These are phyloP conservation scores for Trichosporon asahii DNA, from an alignment of 1,284 basidiomycete species.

Conservation along the genomic window DNA sequence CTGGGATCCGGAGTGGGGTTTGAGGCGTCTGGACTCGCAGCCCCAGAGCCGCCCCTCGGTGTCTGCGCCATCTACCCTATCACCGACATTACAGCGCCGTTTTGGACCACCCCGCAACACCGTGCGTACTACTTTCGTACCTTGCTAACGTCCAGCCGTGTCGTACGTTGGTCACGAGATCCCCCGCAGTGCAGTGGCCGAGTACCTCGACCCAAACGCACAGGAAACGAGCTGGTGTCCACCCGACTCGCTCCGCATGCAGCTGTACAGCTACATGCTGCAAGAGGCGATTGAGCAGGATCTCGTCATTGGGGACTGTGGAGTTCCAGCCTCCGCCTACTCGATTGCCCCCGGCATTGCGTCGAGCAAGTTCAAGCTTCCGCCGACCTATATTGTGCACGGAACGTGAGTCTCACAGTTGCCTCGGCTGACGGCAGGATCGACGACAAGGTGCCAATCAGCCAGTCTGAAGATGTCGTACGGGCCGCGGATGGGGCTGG, in stretches of 20 bases:
- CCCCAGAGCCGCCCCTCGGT: constrained; percentile 12
- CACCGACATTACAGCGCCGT: constrained; percentile 17
- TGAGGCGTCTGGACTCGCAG: constrained; percentile 13
- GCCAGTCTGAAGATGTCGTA: constrained; percentile 17
- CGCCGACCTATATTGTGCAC: constrained; percentile 16
- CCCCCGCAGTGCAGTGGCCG: not conserved
- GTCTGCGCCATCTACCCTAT: constrained; percentile 20
- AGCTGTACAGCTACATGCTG: not conserved
- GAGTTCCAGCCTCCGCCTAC: not conserved
- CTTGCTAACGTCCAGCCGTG: not conserved
- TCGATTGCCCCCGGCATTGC: constrained; percentile 12
- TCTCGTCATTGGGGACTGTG: not conserved
- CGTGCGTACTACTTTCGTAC: not conserved
- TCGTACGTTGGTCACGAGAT: not conserved
- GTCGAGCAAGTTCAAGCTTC: constrained; percentile 12
- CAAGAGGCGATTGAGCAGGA: not conserved
- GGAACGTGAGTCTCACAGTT: constrained; percentile 13
- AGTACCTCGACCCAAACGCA: not conserved
- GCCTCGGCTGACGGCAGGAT: not conserved
- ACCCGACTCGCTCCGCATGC: not conserved
- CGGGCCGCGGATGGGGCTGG: not conserved
- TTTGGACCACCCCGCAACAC: constrained; percentile 21
- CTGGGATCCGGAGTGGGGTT: constrained; percentile 18
- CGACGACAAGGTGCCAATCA: constrained; percentile 22
- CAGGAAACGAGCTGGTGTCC: not conserved